These are phyloP conservation scores for Tylopilus vinaceipallidus DNA, from an alignment of 768 basidiomycete genomes.

Conservation along the genomic window DNA sequence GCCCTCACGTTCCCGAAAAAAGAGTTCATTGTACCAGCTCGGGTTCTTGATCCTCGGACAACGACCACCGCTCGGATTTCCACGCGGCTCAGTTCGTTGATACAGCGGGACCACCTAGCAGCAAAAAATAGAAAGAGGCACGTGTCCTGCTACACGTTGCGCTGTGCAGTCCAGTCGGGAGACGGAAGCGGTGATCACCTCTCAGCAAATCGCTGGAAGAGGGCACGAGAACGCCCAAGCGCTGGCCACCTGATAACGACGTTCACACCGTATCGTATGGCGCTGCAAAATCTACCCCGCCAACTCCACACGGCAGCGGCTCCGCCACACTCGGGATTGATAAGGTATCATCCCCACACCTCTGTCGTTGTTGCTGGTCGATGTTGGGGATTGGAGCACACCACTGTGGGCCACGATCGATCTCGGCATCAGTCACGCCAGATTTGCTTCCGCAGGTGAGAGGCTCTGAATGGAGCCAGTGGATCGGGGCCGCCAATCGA, in stretches of 20 bases:
- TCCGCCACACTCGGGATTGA: background rate
- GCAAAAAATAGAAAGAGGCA: slow-evolving; percentile 1
- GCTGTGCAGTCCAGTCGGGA: too few species aligned
- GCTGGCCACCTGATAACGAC: slow-evolving; percentile 3
- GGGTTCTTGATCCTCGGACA: slow-evolving; percentile 12
- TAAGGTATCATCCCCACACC: background rate
- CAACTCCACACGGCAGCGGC: background rate
- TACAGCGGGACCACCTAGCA: background rate
- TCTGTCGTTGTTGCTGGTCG: background rate
- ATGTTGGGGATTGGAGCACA: background rate
- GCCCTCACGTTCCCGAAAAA: background rate
- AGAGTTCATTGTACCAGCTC: background rate
- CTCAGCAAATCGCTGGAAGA: background rate
- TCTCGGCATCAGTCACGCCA: background rate
- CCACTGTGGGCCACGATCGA: background rate
- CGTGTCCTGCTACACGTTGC: background rate
- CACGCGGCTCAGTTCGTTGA: background rate
- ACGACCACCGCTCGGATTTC: background rate
- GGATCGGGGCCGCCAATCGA: too few species aligned
- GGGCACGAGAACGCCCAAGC: background rate
- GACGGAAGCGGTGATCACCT: slow-evolving; percentile 6
- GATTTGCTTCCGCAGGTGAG: too few species aligned
- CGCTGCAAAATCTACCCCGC: background rate
- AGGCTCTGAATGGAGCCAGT: too few species aligned
- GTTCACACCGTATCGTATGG: background rate